A percentile compares a stretch with the other conserved stretches of the same genome.
Conservation (phyloP, 2,329 filamentous ascomycete genomes). For the Cladosporium phlei region DNA sequence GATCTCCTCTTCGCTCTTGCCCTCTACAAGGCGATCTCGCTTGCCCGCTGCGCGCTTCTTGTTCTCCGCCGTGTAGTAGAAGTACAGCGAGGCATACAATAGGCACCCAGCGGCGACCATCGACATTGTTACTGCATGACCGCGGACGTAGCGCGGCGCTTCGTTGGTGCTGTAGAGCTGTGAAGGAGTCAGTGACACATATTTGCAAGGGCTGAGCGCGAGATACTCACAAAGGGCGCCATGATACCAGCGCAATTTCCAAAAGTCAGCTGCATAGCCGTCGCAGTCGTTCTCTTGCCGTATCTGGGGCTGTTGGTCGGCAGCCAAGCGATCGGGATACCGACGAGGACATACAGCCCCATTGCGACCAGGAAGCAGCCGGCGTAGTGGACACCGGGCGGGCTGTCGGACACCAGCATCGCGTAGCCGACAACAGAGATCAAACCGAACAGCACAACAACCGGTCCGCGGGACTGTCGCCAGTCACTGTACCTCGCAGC, state of each 20-base stretch:
- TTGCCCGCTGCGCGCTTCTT: constrained; percentile 48
- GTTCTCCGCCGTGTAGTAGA: constrained; percentile 36
- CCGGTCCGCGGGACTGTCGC: constrained; percentile 61
- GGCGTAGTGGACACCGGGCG: constrained; percentile 65
- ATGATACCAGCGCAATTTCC: constrained; percentile 70
- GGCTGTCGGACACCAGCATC: constrained; percentile 57
- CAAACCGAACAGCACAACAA: constrained; percentile 57
- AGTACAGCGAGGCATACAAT: constrained; percentile 28
- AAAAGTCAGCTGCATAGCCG: constrained; percentile 64
- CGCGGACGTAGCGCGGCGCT: constrained; percentile 46
- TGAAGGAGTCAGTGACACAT: constrained; percentile 21
- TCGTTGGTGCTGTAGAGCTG: constrained; percentile 44
- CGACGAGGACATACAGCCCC: constrained; percentile 61
- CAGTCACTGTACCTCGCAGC: constrained; percentile 64
- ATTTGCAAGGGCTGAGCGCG: constrained; percentile 18
- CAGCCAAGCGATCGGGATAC: constrained; percentile 52
- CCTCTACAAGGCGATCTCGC: constrained; percentile 60
- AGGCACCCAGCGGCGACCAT: constrained; percentile 36
- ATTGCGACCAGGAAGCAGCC: constrained; percentile 72
- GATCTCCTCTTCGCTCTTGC: constrained; percentile 59
- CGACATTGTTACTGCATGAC: constrained; percentile 49
- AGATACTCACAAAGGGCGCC: constrained; percentile 47
- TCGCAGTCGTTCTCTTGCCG: constrained; percentile 69
- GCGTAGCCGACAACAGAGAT: constrained; percentile 48
- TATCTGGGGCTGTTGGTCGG: constrained; percentile 68